A percentile compares a stretch with the other conserved stretches of the same genome.
These are phyloP conservation scores for Dactylellina drechsleri DNA, from an alignment of 2,329 filamentous ascomycete genomes.

Conservation along the genomic window DNA sequence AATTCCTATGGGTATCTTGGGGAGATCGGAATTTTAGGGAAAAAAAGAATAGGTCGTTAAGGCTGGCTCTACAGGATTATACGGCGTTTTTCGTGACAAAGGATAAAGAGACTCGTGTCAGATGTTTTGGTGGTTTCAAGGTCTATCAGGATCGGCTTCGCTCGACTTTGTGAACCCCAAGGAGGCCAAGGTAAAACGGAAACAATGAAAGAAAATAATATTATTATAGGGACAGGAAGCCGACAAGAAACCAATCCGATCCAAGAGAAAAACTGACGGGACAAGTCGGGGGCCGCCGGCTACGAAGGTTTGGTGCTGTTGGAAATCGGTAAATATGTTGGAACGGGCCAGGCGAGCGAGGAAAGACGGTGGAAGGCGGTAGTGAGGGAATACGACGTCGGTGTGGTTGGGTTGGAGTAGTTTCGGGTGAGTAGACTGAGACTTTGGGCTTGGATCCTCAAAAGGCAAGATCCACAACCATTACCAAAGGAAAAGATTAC, in stretches of 20 bases:
- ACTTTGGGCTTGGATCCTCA: conserved; percentile 45
- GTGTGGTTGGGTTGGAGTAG: conserved; percentile 49
- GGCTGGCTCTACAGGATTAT: conserved; percentile 23
- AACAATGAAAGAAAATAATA: conserved; percentile 16
- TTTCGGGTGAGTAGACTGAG: conserved; percentile 50
- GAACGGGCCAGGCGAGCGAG: conserved; percentile 23
- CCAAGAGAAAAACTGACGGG: conserved; percentile 19
- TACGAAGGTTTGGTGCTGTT: conserved; percentile 18
- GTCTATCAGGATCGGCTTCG: conserved; percentile 22
- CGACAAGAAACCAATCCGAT: conserved; percentile 16
- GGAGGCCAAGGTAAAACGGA: conserved; percentile 13
- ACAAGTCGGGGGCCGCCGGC: conserved; percentile 10
- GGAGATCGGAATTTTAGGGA: conserved; percentile 15
- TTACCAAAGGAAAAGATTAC: conserved; percentile 20
- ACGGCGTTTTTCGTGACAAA: conserved; percentile 22
- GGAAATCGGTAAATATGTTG: conserved; percentile 35
- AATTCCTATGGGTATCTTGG: conserved; percentile 16
- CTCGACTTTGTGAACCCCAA: conserved; percentile 29
- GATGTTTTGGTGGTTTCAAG: conserved; percentile 45
- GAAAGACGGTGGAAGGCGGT: conserved; percentile 12
- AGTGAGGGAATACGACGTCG: conserved; percentile 31
- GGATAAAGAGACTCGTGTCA: conserved; percentile 52
- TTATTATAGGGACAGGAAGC: conserved; percentile 29
- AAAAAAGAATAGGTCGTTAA: conserved; percentile 5
- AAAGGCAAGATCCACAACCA: conserved; percentile 51